Evolutionary conservation across 2,329 filamentous ascomycete species (phyloP), one percentile per base, ranked within the genome.

Genomic region (Drechslerella dactyloides): DNA sequence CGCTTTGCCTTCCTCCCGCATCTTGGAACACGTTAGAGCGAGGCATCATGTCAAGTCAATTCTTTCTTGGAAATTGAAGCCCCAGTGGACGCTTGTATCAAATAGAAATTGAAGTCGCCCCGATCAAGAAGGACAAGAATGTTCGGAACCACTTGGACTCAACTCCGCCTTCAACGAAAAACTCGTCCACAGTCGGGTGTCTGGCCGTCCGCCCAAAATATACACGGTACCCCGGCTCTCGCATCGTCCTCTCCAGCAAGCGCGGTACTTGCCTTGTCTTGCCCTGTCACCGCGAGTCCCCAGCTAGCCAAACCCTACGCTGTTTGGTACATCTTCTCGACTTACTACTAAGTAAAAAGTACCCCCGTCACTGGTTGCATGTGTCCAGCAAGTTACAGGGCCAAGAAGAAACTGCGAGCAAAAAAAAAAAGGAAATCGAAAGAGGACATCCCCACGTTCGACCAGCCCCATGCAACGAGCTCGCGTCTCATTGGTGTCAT

Each of bases 101-200:
- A 48, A 48, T 48, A 48, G 44, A 48, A 48, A 15, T 19, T 6
- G n/a, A 48, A 27, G 15, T 23, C 50, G 24, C 50, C 61, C 57
- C 66, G 55, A 63, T 46, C 30, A 40, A 72, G 68, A 72, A 72
- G 68, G 66, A 64, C 59, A 70, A 59, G 68, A 72, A 72, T 72
- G 68, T 72, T 72, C 68, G 68, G 68, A 72, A 65, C 68, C 44
- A 19, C 44, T 48, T 48, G 44, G 17, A 21, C 44, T 19, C 19
- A 56, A 57, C 68, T 72, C 68, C 68, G 68, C 68, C 68, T 35
- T 72, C 60, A 56, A 65, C 60, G 60, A 55, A 72, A 56, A 44
- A 33, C 27, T 33, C 44, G 44, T 48, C 19, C 44, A 48, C 44
- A 23, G 17, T 48, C 44, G 44, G 19, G 27, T 33, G 27, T 33